These are phyloP conservation scores for Penicillium turbatum DNA, from an alignment of 495 filamentous ascomycete species.

Conservation along the genomic window DNA sequence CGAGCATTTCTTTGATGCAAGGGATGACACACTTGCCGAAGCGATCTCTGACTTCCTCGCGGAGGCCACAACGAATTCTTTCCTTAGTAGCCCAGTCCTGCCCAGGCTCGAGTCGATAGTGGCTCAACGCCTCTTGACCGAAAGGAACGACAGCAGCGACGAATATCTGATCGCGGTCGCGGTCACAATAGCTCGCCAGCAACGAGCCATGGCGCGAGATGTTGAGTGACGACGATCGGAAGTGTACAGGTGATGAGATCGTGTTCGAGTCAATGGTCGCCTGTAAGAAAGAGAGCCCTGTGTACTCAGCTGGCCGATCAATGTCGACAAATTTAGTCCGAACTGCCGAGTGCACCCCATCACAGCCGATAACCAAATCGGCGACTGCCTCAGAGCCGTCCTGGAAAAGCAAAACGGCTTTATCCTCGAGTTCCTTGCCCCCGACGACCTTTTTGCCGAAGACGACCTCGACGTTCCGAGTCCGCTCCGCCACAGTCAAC, in stretches of 20 bases:
- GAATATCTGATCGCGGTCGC: conserved; percentile 43
- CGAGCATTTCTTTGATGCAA: conserved; percentile 48
- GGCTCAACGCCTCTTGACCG: conserved; percentile 32
- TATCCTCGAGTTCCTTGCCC: conserved; percentile 35
- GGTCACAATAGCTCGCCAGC: conserved; percentile 49
- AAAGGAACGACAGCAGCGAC: conserved; percentile 54
- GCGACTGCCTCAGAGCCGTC: conserved; percentile 45
- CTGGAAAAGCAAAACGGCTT: conserved; percentile 47
- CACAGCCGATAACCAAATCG: conserved; percentile 57
- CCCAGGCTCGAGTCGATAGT: conserved; percentile 31
- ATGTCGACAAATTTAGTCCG: conserved; percentile 52
- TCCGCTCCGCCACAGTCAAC: conserved; percentile 40
- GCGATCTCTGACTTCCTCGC: conserved; percentile 40
- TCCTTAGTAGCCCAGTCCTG: conserved; percentile 46
- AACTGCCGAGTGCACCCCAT: conserved; percentile 58
- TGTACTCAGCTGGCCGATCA: conserved; percentile 47
- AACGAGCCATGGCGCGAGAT: conserved; percentile 52
- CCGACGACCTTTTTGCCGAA: conserved; percentile 39
- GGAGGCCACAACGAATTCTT: conserved; percentile 40
- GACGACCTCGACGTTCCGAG: conserved; percentile 33
- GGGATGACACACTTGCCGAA: conserved; percentile 42
- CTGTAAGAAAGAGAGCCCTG: conserved; percentile 54
- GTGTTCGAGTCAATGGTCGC: conserved; percentile 35
- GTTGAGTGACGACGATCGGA: conserved; percentile 47
- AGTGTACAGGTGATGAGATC: conserved; percentile 34